A percentile compares a stretch with the other conserved stretches of the same genome.
Evolutionary conservation across 1,139 yeast genomes (phyloP).

Genomic region (Candida pseudocylindracea): DNA sequence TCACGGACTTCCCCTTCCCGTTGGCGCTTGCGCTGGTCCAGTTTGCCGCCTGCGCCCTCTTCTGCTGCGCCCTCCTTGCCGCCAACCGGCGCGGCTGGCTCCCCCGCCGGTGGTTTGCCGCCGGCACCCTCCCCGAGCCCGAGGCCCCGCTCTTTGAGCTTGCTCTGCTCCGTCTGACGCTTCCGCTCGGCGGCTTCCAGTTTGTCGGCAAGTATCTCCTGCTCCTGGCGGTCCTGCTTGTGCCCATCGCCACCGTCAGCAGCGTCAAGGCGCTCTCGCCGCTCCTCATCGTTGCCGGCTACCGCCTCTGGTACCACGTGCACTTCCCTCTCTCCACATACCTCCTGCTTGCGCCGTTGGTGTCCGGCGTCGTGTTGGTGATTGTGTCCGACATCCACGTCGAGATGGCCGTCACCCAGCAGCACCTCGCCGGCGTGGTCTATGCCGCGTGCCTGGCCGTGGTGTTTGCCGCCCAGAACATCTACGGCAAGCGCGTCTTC

Average conservation of each 20-base stretch:
- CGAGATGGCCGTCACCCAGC: constrained; percentile 4
- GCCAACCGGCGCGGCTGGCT: too few species aligned
- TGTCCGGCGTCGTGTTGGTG: constrained; percentile 15
- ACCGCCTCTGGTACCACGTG: constrained; percentile 12
- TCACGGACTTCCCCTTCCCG: too few species aligned
- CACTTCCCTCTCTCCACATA: constrained; percentile 13
- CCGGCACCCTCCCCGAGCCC: too few species aligned
- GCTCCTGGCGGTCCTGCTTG: constrained; percentile 15
- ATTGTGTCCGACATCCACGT: constrained; percentile 10
- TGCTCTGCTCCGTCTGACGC: neutral
- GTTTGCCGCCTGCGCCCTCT: too few species aligned
- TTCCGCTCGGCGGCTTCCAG: constrained; percentile 18
- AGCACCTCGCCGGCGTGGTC: constrained; percentile 10
- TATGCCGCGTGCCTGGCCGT: constrained; percentile 12
- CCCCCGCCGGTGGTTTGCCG: too few species aligned
- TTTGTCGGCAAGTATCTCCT: constrained; percentile 16
- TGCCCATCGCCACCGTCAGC: constrained; percentile 17
- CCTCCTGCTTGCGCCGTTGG: constrained; percentile 14
- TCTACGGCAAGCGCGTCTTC: constrained; percentile 17
- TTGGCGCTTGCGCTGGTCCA: too few species aligned
- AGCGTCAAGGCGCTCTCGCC: constrained; percentile 19
- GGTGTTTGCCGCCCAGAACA: constrained; percentile 17
- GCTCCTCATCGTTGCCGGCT: constrained; percentile 14
- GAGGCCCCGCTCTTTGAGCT: too few species aligned
- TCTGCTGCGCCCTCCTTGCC: too few species aligned